Conservation (phyloP, 164 flowering plant species). For the Vitis labrusca region DNA sequence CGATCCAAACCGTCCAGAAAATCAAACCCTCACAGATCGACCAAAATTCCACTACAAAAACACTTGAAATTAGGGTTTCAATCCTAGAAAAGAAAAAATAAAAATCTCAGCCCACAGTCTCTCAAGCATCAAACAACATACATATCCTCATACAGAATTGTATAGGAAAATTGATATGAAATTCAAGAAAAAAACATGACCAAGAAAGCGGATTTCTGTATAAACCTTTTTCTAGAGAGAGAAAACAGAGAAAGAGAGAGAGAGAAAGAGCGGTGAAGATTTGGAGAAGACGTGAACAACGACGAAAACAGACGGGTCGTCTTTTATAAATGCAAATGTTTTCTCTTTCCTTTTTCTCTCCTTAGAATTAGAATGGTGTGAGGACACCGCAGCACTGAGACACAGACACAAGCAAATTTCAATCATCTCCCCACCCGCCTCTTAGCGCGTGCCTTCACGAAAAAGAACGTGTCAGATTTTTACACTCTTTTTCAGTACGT, state of each 20-base stretch:
- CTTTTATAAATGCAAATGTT: not conserved
- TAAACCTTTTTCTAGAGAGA: not conserved
- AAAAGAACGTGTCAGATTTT: too few species aligned
- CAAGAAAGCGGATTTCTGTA: too few species aligned
- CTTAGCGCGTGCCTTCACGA: too few species aligned
- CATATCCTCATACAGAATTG: not conserved
- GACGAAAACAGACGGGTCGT: not conserved
- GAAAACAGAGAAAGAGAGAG: not conserved
- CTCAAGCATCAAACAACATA: not conserved
- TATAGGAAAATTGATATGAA: too few species aligned
- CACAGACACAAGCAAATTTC: not conserved
- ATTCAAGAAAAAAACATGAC: too few species aligned
- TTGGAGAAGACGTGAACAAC: conserved; percentile 7
- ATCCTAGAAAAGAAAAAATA: too few species aligned
- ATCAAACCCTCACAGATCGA: conserved; percentile 3
- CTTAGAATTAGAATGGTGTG: too few species aligned
- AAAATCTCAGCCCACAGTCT: not conserved
- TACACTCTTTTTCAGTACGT: too few species aligned
- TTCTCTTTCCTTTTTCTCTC: conserved; percentile 1
- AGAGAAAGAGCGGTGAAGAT: not conserved
- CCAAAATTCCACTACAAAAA: not conserved
- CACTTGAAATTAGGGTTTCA: conserved; percentile 12
- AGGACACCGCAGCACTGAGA: too few species aligned
- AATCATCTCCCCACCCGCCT: not conserved
- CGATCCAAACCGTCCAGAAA: conserved; percentile 5